Percentiles rank a stretch among this genome's conserved stretches.
These are phyloP conservation scores for Crucibulum laeve DNA, from an alignment of 768 basidiomycete genomes.

Conservation along the genomic window DNA sequence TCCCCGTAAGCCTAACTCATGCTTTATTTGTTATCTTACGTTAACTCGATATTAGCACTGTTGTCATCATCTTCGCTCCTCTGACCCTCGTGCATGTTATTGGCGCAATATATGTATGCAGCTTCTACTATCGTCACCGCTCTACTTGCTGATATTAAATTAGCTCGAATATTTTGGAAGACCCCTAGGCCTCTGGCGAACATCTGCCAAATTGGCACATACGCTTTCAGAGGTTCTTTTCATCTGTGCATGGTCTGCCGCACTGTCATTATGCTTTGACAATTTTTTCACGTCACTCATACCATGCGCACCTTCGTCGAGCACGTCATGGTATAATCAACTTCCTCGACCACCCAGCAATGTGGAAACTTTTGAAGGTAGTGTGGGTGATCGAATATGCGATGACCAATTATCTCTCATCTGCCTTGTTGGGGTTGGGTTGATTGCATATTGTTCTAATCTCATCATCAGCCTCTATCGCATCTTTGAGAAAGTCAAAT, in stretches of 20 bases:
- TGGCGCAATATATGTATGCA: conserved; percentile 76
- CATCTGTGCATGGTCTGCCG: conserved; percentile 92
- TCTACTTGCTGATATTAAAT: conserved; percentile 3
- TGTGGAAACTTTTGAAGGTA: conserved; percentile 36
- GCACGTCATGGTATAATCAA: conserved; percentile 71
- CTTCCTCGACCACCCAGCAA: conserved; percentile 48
- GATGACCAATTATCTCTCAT: conserved; percentile 75
- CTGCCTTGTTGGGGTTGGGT: conserved; percentile 70
- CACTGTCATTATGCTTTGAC: conserved; percentile 84
- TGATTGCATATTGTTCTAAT: conserved; percentile 79
- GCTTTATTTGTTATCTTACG: conserved; percentile 1
- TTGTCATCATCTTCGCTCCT: conserved; percentile 84
- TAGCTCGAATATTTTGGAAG: conserved; percentile 92
- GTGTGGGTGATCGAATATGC: conserved; percentile 59
- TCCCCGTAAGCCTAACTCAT: conserved; percentile 55
- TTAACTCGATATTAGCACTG: conserved; percentile 40
- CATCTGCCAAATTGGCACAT: conserved; percentile 81
- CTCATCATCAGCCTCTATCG: conserved; percentile 81
- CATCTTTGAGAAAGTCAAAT: conserved; percentile 89
- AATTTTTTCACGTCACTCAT: conserved; percentile 87
- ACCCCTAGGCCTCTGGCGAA: conserved; percentile 89
- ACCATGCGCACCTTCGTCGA: conserved; percentile 61
- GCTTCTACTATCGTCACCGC: not conserved
- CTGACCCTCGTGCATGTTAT: conserved; percentile 83
- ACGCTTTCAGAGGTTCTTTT: conserved; percentile 86